A percentile compares a stretch with the other conserved stretches of the same genome.
Evolutionary conservation across 345 rosid genomes (phyloP).

Genomic region (Murraya koenigii): DNA sequence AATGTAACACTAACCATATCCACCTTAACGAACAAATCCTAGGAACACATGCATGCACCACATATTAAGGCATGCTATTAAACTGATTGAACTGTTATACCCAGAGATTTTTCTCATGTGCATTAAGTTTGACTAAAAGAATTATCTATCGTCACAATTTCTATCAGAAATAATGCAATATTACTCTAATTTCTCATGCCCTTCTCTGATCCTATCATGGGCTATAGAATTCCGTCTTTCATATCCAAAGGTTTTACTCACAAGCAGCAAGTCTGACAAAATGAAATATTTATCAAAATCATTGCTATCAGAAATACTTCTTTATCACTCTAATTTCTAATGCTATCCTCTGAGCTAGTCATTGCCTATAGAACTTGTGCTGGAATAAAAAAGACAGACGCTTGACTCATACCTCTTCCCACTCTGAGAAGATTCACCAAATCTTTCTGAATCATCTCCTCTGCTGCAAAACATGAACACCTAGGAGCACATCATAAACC

Average conservation of each 20-base stretch:
- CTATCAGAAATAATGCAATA: not conserved
- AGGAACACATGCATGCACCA: not conserved
- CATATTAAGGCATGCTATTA: not conserved
- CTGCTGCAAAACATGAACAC: slow-evolving; percentile 63
- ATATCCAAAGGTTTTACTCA: not conserved
- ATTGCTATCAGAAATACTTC: not conserved
- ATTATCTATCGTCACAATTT: not conserved
- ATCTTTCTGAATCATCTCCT: slow-evolving; percentile 58
- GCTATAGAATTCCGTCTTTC: not conserved
- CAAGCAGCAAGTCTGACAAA: not conserved
- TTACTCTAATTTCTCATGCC: not conserved
- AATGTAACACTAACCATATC: not conserved
- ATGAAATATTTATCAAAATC: not conserved
- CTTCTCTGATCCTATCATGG: not conserved
- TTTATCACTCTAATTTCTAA: not conserved
- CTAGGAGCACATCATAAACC: slow-evolving; percentile 36
- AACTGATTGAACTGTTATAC: not conserved
- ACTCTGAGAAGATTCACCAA: slow-evolving; percentile 52
- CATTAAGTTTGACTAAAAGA: not conserved
- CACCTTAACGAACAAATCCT: not conserved
- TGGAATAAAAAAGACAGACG: not conserved
- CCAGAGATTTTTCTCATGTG: not conserved
- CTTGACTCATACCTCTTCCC: slow-evolving; percentile 50
- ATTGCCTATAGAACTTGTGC: not conserved
- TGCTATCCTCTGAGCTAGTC: not conserved